A percentile compares a stretch with the other conserved stretches of the same genome.
phyloP scores from a whole-genome alignment of 345 rosid genomes.

The Draba incana region DNA sequence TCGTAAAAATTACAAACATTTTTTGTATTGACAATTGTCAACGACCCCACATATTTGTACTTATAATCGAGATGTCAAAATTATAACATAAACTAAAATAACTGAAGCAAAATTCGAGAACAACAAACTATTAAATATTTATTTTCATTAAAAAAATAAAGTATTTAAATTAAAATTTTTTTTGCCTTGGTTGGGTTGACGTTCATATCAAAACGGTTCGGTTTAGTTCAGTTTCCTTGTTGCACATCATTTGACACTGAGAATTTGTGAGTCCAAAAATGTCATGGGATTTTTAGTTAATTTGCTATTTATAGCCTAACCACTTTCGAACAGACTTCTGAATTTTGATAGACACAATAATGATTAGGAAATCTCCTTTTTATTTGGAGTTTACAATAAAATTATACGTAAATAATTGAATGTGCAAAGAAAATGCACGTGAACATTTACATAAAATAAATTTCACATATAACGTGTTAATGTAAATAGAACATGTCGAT shows the following conservation, averaged over 20 bases:
- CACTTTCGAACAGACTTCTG: constrained; percentile 12
- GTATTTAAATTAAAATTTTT: no score
- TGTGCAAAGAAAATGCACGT: constrained; percentile 2
- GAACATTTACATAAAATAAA: constrained; percentile 16
- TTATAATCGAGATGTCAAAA: no score
- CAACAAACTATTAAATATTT: no score
- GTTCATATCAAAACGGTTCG: neutral
- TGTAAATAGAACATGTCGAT: constrained; percentile 20
- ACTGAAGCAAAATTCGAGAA: no score
- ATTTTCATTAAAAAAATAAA: no score
- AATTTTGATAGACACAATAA: neutral
- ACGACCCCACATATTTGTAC: no score
- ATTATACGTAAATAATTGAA: constrained; percentile 1
- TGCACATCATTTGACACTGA: neutral
- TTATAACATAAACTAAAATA: no score
- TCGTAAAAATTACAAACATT: no score
- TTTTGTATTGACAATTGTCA: no score
- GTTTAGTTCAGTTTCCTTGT: neutral
- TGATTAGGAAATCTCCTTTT: constrained; percentile 13
- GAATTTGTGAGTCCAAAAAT: neutral
- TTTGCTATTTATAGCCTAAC: constrained; percentile 22
- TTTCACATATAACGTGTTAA: neutral
- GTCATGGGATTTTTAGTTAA: neutral
- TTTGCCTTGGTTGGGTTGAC: no score
- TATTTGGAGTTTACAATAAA: constrained; percentile 11